Evolutionary conservation across 192 early-diverging fungal genomes (phyloP).

Genomic region (Podila horticola): DNA sequence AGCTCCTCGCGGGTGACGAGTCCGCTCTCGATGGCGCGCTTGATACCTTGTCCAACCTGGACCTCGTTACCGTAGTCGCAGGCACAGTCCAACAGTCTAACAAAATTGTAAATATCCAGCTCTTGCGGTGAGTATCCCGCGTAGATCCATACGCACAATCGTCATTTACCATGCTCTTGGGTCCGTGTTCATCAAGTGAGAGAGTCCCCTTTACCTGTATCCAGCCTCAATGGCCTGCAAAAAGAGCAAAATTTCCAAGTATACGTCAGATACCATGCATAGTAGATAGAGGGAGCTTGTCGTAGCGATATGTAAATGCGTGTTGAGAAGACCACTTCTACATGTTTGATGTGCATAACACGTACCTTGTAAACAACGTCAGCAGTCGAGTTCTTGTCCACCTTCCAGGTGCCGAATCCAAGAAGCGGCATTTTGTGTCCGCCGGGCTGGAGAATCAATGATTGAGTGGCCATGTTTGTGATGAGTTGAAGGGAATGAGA

Average conservation of each 20-base stretch:
- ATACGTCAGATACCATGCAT: not conserved
- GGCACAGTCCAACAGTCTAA: constrained; percentile 61
- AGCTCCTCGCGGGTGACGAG: constrained; percentile 66
- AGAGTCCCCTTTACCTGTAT: constrained; percentile 26
- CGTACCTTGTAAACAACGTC: constrained; percentile 55
- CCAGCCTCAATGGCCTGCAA: constrained; percentile 37
- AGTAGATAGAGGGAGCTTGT: too few species aligned
- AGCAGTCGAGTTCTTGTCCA: constrained; percentile 52
- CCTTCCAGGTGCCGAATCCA: constrained; percentile 66
- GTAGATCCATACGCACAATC: too few species aligned
- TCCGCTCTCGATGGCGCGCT: constrained; percentile 57
- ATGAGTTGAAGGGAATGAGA: constrained; percentile 9
- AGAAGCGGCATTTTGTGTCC: constrained; percentile 64
- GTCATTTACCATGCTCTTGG: too few species aligned
- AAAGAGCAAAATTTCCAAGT: not conserved
- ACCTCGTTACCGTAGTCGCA: constrained; percentile 72
- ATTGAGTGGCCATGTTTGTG: constrained; percentile 28
- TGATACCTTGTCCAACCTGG: constrained; percentile 69
- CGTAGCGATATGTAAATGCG: too few species aligned
- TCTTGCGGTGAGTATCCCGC: too few species aligned
- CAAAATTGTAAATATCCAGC: constrained; percentile 2
- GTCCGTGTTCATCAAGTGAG: too few species aligned
- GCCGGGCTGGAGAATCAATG: constrained; percentile 56
- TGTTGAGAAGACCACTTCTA: too few species aligned
- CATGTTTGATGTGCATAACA: not conserved